These are phyloP conservation scores for Selenicereus undatus DNA, from an alignment of 148 eudicot species.

Conservation along the genomic window DNA sequence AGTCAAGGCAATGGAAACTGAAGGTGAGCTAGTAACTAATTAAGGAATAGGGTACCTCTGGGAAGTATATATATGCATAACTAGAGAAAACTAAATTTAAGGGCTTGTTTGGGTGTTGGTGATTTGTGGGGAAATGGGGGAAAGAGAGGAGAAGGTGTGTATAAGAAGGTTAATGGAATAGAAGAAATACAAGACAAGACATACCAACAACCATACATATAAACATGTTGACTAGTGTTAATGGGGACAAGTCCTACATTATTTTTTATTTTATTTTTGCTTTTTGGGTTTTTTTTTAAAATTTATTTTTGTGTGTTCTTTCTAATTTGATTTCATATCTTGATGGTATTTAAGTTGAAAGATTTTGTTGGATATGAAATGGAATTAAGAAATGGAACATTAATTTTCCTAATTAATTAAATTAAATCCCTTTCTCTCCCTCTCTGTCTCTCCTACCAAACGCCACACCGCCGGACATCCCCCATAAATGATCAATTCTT, in stretches of 20 bases:
- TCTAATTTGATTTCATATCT: neutral
- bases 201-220: conserved; percentile 32
- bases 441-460: conserved; percentile 21
- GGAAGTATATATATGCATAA: conserved; percentile 19
- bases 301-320: neutral
- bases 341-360: conserved; percentile 6
- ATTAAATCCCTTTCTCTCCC: neutral
- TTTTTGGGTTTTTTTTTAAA: neutral
- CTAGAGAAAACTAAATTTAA: neutral
- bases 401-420: neutral
- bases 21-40: neutral
- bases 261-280: neutral
- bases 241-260: neutral
- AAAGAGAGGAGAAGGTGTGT: conserved; percentile 32
- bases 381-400: conserved; percentile 20
- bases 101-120: conserved; percentile 6
- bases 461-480: conserved; percentile 35
- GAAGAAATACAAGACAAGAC: conserved; percentile 19
- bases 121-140: conserved; percentile 23
- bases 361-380: conserved; percentile 23
- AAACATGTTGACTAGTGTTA: conserved; percentile 28
- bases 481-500: conserved; percentile 10
- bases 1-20: neutral
- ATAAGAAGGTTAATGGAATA: conserved; percentile 18
- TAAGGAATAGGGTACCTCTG: neutral